These are phyloP conservation scores for Salix exigua DNA, from an alignment of 345 rosid species.

Conservation along the genomic window DNA sequence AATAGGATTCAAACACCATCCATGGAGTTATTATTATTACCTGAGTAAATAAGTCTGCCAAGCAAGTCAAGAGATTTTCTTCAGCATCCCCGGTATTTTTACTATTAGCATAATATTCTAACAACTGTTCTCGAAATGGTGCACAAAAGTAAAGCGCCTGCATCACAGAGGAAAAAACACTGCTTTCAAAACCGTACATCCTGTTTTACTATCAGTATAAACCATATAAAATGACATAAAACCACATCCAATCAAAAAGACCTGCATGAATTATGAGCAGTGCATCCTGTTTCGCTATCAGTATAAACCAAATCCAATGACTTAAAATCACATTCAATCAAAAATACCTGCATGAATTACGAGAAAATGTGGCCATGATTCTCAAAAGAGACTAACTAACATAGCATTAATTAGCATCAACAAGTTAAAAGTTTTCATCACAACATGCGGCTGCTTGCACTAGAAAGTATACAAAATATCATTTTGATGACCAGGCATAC, in stretches of 20 bases:
- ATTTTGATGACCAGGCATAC: neutral
- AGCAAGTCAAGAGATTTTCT: slow-evolving; percentile 94
- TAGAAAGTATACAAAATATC: neutral
- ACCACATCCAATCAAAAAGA: neutral
- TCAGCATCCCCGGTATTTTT: slow-evolving; percentile 73
- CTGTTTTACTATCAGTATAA: neutral
- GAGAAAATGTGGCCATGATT: neutral
- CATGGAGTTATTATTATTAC: slow-evolving; percentile 26
- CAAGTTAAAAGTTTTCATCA: neutral
- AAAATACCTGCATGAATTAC: neutral
- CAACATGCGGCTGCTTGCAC: neutral
- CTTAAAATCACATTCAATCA: neutral
- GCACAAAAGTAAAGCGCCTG: slow-evolving; percentile 99
- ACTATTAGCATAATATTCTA: slow-evolving; percentile 78
- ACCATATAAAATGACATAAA: neutral
- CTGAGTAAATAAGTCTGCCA: slow-evolving; percentile 95
- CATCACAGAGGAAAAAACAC: neutral
- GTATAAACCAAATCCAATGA: neutral
- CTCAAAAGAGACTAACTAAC: neutral
- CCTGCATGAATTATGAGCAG: neutral
- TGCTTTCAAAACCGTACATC: neutral
- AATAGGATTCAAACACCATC: neutral
- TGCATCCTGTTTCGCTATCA: neutral
- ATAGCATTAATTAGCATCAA: neutral
- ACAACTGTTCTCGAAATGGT: slow-evolving; percentile 96